phyloP scores from a whole-genome alignment of 305 asterid genomes.

The Solanum chacoense region DNA sequence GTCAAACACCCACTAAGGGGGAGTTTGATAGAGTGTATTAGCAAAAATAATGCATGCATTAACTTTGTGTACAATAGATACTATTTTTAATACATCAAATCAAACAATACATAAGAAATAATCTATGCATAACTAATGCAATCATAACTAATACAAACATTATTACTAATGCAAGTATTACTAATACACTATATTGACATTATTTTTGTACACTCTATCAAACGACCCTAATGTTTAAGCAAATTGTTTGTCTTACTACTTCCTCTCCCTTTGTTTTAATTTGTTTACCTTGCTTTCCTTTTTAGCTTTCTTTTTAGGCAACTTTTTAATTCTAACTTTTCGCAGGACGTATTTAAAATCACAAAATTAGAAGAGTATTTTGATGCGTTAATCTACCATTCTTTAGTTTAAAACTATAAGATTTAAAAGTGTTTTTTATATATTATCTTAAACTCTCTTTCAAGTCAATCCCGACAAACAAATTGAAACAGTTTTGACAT shows the following conservation, averaged over 20 bases:
- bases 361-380: not conserved
- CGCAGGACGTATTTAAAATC: accelerated
- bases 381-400: not conserved
- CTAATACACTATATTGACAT: too few species aligned
- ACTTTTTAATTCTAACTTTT: too few species aligned
- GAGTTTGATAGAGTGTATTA: not conserved
- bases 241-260: not conserved
- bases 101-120: too few species aligned
- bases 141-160: too few species aligned
- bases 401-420: not conserved
- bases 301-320: too few species aligned
- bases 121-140: too few species aligned
- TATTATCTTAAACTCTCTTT: not conserved
- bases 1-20: not conserved
- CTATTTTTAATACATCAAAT: not conserved
- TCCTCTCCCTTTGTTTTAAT: accelerated
- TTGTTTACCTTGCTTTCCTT: too few species aligned
- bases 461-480: not conserved
- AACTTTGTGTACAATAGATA: not conserved
- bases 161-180: too few species aligned
- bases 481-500: not conserved
- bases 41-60: too few species aligned
- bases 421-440: not conserved
- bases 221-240: not conserved
- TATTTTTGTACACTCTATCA: not conserved